Percentiles rank a stretch among this genome's conserved stretches.
phyloP scores from a whole-genome alignment of 2,329 filamentous ascomycete species.

The Colletotrichum horii region DNA sequence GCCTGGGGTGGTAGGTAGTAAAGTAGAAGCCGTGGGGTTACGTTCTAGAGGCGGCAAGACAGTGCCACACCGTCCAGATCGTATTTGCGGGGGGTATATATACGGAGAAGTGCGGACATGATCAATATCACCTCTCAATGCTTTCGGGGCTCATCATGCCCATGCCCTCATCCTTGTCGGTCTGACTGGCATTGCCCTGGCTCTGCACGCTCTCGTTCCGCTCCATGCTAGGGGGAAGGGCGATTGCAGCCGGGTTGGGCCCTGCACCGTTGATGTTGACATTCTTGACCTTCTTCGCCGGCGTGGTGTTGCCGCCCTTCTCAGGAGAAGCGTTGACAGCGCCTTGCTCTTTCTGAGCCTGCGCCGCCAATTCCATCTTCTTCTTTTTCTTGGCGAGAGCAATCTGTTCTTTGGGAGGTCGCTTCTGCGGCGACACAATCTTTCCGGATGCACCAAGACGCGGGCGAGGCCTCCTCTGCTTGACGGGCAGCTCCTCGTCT shows the following conservation, averaged over 20 bases:
- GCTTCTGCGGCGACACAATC: conserved; percentile 84
- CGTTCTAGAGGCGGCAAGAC: background rate
- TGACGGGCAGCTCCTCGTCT: conserved; percentile 92
- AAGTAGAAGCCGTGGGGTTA: background rate
- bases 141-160: conserved; percentile 89
- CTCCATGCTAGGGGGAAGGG: conserved; percentile 58
- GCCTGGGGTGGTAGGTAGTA: background rate
- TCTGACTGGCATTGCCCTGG: conserved; percentile 65
- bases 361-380: conserved; percentile 67
- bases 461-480: conserved; percentile 81
- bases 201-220: conserved; percentile 63
- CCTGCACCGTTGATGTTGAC: conserved; percentile 39
- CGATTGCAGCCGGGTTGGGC: conserved; percentile 44
- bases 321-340: conserved; percentile 38
- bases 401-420: conserved; percentile 81
- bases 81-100: conserved; percentile 5
- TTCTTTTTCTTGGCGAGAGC: conserved; percentile 88
- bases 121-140: conserved; percentile 49
- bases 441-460: conserved; percentile 76
- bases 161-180: conserved; percentile 70
- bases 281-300: conserved; percentile 59
- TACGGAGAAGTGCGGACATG: background rate
- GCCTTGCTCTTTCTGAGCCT: conserved; percentile 52
- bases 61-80: background rate
- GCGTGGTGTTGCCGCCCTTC: conserved; percentile 43